Conservation (phyloP, 768 basidiomycete genomes). For the Macrolepiota albuminosa region DNA sequence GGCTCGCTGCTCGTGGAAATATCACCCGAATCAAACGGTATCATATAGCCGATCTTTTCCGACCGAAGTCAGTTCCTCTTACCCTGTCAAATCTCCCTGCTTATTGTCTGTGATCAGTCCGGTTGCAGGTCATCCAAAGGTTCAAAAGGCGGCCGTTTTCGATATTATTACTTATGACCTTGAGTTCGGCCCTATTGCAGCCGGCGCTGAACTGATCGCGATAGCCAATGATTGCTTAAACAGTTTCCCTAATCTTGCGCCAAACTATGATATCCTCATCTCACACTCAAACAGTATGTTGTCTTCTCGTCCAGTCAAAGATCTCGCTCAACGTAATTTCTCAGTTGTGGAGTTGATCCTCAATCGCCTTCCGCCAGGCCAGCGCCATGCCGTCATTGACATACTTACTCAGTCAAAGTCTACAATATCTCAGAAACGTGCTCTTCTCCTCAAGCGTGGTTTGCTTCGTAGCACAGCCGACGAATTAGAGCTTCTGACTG, state of each 20-base stretch:
- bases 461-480: slow-evolving; percentile 63
- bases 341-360: slow-evolving; percentile 66
- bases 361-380: slow-evolving; percentile 53
- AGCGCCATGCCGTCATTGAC: slow-evolving; percentile 54
- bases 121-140: slow-evolving; percentile 69
- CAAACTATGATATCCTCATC: slow-evolving; percentile 70
- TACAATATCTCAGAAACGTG: slow-evolving; percentile 62
- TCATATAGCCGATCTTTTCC: slow-evolving; percentile 70
- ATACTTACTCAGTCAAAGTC: slow-evolving; percentile 65
- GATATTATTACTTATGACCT: slow-evolving; percentile 82
- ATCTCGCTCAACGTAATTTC: neutral
- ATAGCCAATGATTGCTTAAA: slow-evolving; percentile 64
- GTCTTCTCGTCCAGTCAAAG: neutral
- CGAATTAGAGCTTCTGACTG: slow-evolving; percentile 67
- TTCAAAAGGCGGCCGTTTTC: slow-evolving; percentile 70
- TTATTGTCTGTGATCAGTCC: slow-evolving; percentile 32
- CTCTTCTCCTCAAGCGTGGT: slow-evolving; percentile 64
- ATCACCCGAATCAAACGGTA: slow-evolving; percentile 77
- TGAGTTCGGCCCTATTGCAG: slow-evolving; percentile 55
- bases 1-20: slow-evolving; percentile 66
- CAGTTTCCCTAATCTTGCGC: slow-evolving; percentile 63
- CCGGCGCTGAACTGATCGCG: slow-evolving; percentile 70
- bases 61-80: slow-evolving; percentile 47
- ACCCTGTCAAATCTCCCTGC: neutral
- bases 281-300: slow-evolving; percentile 72